Evolutionary conservation across 768 basidiomycete genomes (phyloP), one percentile per base, ranked within the genome.

Genomic region (Cytidiella melzeri): DNA sequence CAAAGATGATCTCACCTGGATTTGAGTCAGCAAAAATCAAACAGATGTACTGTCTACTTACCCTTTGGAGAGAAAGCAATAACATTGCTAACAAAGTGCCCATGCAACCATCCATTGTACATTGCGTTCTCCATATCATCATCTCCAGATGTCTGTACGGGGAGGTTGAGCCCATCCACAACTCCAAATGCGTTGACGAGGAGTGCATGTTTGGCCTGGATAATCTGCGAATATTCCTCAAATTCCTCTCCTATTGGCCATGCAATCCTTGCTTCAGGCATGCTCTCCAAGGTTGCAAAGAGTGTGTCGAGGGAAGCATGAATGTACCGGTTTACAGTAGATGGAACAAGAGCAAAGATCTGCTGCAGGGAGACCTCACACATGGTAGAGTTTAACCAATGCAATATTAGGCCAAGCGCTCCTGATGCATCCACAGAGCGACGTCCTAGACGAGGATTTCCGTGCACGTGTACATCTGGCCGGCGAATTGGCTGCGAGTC

Each of bases 121-220:
- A 69, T 75, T 5, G 68, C 64, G 58, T 77, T 77, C 55, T 75
- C 71, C 21, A 75, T 62, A 2, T 71, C 67, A 1, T 55, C 50
- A 58, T 76, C 69, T 30, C 61, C 57, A 6, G 61, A 63, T 4
- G 19, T 20, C 5, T 6, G 61, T 56, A 39, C 28, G 4, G 50
- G 43, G 10, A 51, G 43, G 25, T 51, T 51, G 3, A 51, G 13
- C 4, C 50, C 44, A 27, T 51, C 44, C 4, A 51, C n/a, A 3
- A 9, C 28, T 9, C 44, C 50, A 46, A 51, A 38, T 3, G 50
- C 50, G 19, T 43, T 37, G 15, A 10, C 9, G 6, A 51, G 34
- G 4, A 25, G 41, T 25, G 19, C n/a, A 26, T 51, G 50, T 4
- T 34, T 69, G 52, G 47, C 38, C 45, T 38, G 45, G 6, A 9